Conservation (phyloP, 345 rosid species). For the Barbarea vulgaris region DNA sequence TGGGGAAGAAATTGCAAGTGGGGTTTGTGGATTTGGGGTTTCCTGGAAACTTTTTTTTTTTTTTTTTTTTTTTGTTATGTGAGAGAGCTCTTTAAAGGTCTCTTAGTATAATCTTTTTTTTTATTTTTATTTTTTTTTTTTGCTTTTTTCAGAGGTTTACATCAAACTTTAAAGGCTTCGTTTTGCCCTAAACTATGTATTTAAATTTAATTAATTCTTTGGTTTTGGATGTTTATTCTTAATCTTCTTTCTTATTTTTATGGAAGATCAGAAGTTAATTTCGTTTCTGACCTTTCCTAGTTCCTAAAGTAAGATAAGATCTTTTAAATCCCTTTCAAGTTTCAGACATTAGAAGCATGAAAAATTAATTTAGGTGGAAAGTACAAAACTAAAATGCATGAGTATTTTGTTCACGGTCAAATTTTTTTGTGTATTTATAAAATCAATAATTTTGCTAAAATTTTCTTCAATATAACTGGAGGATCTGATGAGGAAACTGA, state of each 20-base stretch:
- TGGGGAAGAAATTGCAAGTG: constrained; percentile 41
- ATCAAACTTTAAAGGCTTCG: constrained; percentile 35
- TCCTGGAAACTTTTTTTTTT: constrained; percentile 31
- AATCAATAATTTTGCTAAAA: background rate
- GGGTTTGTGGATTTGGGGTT: constrained; percentile 51
- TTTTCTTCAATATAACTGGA: background rate
- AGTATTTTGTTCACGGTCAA: background rate
- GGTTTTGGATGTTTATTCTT: constrained; percentile 32
- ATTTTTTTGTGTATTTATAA: background rate
- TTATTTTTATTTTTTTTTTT: constrained; percentile 18
- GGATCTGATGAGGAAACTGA: background rate
- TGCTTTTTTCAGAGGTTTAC: constrained; percentile 37
- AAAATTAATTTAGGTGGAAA: background rate
- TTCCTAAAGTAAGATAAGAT: constrained; percentile 20
- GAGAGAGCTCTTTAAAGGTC: constrained; percentile 35
- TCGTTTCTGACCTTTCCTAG: background rate
- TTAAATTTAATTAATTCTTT: constrained; percentile 13
- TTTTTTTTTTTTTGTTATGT: constrained; percentile 9
- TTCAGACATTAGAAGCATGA: background rate
- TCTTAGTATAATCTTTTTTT: background rate
- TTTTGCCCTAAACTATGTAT: constrained; percentile 27
- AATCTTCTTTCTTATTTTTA: background rate
- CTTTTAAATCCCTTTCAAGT: background rate
- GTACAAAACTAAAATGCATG: background rate
- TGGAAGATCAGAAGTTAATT: constrained; percentile 2